phyloP scores from a whole-genome alignment of 2,329 filamentous ascomycete genomes.

The Fusarium tricinctum region DNA sequence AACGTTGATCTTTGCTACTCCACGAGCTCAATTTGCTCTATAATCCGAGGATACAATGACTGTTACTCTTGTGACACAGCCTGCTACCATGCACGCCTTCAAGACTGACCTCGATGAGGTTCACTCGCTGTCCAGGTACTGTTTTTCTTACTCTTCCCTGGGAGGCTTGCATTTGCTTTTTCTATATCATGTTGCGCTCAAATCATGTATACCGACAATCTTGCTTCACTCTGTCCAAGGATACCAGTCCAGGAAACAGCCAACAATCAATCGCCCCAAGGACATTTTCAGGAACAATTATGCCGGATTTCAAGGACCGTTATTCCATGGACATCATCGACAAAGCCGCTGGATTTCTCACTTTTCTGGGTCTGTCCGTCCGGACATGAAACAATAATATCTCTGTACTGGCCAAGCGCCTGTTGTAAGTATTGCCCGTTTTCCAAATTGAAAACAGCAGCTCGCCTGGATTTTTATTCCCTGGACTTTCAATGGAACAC shows the following conservation, averaged over 20 bases:
- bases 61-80: slow-evolving; percentile 62
- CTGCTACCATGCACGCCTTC: slow-evolving; percentile 68
- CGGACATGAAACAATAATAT: slow-evolving; percentile 52
- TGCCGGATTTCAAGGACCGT: slow-evolving; percentile 27
- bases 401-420: slow-evolving; percentile 41
- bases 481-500: slow-evolving; percentile 40
- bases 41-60: slow-evolving; percentile 63
- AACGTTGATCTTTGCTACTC: slow-evolving; percentile 50
- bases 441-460: slow-evolving; percentile 45
- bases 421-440: slow-evolving; percentile 58
- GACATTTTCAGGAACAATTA: slow-evolving; percentile 33
- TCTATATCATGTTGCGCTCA: slow-evolving; percentile 47
- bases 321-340: slow-evolving; percentile 15
- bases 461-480: slow-evolving; percentile 42
- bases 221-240: slow-evolving; percentile 47
- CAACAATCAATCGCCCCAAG: slow-evolving; percentile 26
- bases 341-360: slow-evolving; percentile 19
- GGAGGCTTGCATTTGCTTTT: slow-evolving; percentile 58
- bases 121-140: slow-evolving; percentile 73
- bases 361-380: slow-evolving; percentile 51
- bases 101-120: slow-evolving; percentile 71
- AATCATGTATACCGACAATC: slow-evolving; percentile 49
- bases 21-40: slow-evolving; percentile 51
- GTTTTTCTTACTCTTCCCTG: slow-evolving; percentile 64
- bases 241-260: slow-evolving; percentile 41